These are phyloP conservation scores for Evernia prunastri DNA, from an alignment of 495 filamentous ascomycete genomes.

Conservation along the genomic window DNA sequence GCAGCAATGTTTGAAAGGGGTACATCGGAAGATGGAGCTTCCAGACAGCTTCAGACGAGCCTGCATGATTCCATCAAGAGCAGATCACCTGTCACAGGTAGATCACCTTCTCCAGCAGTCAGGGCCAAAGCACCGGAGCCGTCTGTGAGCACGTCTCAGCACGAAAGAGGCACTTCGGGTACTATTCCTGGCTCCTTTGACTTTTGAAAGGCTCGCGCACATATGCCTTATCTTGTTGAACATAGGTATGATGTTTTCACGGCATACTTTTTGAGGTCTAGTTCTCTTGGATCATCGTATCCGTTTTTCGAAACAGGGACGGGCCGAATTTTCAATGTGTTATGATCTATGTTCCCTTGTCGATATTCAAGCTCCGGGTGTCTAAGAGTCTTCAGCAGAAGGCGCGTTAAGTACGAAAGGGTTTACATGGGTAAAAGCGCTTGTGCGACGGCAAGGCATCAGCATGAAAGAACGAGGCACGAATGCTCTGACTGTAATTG, in stretches of 20 bases:
- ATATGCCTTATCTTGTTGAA: constrained; percentile 6
- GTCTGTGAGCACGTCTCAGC: background rate
- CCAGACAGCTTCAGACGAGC: constrained; percentile 21
- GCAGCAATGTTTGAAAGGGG: constrained; percentile 24
- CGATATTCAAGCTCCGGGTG: background rate
- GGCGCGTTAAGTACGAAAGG: constrained; percentile 3
- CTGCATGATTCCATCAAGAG: constrained; percentile 19
- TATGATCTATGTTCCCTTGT: background rate
- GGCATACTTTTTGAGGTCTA: background rate
- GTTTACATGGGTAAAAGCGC: constrained; percentile 1
- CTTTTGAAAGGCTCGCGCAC: constrained; percentile 6
- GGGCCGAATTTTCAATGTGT: background rate
- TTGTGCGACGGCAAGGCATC: constrained; percentile 4
- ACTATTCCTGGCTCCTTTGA: constrained; percentile 20
- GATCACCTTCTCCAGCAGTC: constrained; percentile 12
- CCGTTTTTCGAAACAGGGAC: background rate
- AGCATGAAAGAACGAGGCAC: constrained; percentile 15
- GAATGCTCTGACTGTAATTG: constrained; percentile 15
- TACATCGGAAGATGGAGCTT: constrained; percentile 18
- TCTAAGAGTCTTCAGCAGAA: background rate
- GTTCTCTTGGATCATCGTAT: background rate
- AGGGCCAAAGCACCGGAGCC: background rate
- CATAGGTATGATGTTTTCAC: background rate
- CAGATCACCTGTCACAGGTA: constrained; percentile 15
- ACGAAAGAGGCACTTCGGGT: background rate